Evolutionary conservation across 2,329 filamentous ascomycete genomes (phyloP).

Genomic region (Aspergillus chevalieri): DNA sequence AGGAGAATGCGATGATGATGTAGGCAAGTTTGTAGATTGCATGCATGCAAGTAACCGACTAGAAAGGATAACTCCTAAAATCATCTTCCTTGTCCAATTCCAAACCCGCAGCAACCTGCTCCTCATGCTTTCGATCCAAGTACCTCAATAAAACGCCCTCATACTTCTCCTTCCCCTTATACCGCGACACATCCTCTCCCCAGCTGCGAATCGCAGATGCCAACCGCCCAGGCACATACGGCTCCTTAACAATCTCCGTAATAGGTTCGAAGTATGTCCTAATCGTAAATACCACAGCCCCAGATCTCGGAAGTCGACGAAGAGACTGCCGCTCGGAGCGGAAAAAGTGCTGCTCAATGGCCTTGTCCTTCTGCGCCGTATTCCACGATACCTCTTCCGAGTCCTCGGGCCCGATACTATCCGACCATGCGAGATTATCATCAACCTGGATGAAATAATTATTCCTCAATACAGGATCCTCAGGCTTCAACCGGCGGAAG

Average conservation of each 20-base stretch:
- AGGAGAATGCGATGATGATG: background rate
- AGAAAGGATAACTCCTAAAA: constrained; percentile 56
- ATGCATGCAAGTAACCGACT: background rate
- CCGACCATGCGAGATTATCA: constrained; percentile 67
- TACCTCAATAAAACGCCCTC: constrained; percentile 68
- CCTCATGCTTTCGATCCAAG: constrained; percentile 65
- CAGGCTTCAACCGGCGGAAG: constrained; percentile 64
- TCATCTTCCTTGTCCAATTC: constrained; percentile 58
- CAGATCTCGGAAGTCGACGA: constrained; percentile 53
- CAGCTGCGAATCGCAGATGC: constrained; percentile 75
- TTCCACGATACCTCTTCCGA: constrained; percentile 60
- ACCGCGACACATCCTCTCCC: constrained; percentile 68
- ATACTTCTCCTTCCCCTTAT: constrained; percentile 74
- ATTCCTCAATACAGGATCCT: constrained; percentile 62
- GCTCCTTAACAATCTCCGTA: constrained; percentile 61
- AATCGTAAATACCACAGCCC: constrained; percentile 66
- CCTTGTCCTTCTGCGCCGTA: constrained; percentile 67
- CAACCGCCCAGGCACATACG: constrained; percentile 69
- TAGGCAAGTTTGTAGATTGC: too few species aligned
- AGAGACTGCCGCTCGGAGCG: constrained; percentile 69
- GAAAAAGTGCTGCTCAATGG: constrained; percentile 69
- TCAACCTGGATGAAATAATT: constrained; percentile 90
- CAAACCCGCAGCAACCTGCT: constrained; percentile 64
- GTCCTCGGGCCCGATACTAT: constrained; percentile 70
- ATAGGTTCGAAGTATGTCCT: constrained; percentile 73